phyloP scores from a whole-genome alignment of 768 basidiomycete species.

The Floccularia luteovirens region DNA sequence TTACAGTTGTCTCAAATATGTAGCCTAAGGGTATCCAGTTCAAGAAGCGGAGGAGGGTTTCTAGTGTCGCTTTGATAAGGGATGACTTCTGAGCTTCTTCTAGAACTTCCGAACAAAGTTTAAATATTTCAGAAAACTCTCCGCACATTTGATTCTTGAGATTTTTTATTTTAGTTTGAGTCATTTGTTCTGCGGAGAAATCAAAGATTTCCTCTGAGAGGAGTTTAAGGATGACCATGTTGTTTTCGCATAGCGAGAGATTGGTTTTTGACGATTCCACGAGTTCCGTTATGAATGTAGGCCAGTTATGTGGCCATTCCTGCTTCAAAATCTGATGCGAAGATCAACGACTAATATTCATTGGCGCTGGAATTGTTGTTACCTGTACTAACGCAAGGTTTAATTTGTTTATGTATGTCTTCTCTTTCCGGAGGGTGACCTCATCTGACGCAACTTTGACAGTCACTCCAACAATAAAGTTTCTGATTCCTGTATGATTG shows the following conservation, averaged over 20 bases:
- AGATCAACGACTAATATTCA: slow-evolving; percentile 3
- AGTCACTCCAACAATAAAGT: slow-evolving; percentile 90
- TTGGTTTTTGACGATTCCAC: slow-evolving; percentile 97
- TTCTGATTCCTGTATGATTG: slow-evolving; percentile 68
- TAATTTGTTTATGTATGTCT: slow-evolving; percentile 92
- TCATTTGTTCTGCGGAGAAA: slow-evolving; percentile 98
- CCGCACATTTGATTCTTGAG: slow-evolving; percentile 98
- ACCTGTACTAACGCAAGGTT: slow-evolving; percentile 95
- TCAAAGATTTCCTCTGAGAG: slow-evolving; percentile 99
- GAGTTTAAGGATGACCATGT: slow-evolving; percentile 96
- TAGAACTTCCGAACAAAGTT: slow-evolving; percentile 91
- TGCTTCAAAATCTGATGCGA: slow-evolving; percentile 86
- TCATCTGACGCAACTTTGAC: slow-evolving; percentile 95
- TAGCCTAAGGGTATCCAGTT: slow-evolving; percentile 99
- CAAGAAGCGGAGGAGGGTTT: slow-evolving; percentile 90
- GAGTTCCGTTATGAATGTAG: slow-evolving; percentile 93
- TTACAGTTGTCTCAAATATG: slow-evolving; percentile 97
- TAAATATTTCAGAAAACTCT: slow-evolving; percentile 97
- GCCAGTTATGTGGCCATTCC: slow-evolving; percentile 99
- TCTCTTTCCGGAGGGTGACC: slow-evolving; percentile 80
- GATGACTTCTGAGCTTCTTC: slow-evolving; percentile 96
- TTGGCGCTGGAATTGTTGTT: slow-evolving; percentile 12
- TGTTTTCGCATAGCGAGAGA: slow-evolving; percentile 96
- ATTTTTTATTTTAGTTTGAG: slow-evolving; percentile 94
- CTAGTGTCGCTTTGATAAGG: slow-evolving; percentile 88